Evolutionary conservation across 2,329 filamentous ascomycete species (phyloP), one percentile per base, ranked within the genome.

Genomic region (Pseudogymnoascus sp.): DNA sequence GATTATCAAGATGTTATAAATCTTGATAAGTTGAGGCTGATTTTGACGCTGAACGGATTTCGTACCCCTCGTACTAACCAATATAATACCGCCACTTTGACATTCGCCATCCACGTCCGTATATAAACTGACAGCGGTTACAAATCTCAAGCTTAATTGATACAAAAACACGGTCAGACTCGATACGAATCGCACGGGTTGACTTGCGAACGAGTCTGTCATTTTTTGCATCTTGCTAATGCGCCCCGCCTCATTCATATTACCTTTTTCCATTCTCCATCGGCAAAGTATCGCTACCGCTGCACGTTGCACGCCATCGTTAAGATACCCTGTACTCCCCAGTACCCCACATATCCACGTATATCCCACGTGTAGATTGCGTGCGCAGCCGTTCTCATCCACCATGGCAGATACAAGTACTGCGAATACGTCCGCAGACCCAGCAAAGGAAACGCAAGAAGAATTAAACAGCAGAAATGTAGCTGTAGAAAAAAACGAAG

Each of bases 381-480:
- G 49, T 33, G 49, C 49, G 16, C 49, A 55, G n/a, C 29, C 49
- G 6, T 55, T 35, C 49, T 55, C 49, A 11, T 64, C 66, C 23
- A 55, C 63, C 65, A 68, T 68, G 2, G 33, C 62, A n/a, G 31
- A 52, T 19, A 37, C 43, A 58, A 41, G 16, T 12, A 41, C 38
- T 23, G 41, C 14, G 14, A 55, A 61, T 19, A 14, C 31, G 5
- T 3, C 35, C 33, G 7, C 59, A 12, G 39, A 33, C n/a, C 26
- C 29, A 61, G 23, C 1, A 29, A 58, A 52, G 19, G n/a, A 0
- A 8, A 14, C 29, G 2, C 26, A 52, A 52, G 23, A 26, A 16
- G 14, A 33, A 11, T 10, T n/a, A 52, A 16, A 31, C 41, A 35
- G 49, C 49, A 5, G 16, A 55, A 33, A 55, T 33, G 49, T 55